phyloP scores from a whole-genome alignment of 2,329 filamentous ascomycete species.

The Bipolaris zeicola region DNA sequence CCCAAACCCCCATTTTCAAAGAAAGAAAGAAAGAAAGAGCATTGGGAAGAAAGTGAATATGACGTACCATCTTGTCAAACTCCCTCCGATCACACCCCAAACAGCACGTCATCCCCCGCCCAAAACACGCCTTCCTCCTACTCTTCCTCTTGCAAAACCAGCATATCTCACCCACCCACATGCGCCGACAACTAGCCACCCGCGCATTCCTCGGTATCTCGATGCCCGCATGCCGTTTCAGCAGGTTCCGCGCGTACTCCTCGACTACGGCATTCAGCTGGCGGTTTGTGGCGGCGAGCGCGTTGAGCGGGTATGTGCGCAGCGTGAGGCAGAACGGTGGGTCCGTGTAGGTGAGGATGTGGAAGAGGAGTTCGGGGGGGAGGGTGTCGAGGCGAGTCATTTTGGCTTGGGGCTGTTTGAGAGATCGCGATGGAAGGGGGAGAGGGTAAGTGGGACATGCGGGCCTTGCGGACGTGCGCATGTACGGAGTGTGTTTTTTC shows the following conservation, averaged over 20 bases:
- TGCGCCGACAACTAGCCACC: slow-evolving; percentile 25
- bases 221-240: slow-evolving; percentile 30
- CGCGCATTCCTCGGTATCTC: slow-evolving; percentile 22
- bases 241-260: slow-evolving; percentile 37
- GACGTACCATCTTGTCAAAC: slow-evolving; percentile 34
- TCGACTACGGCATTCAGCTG: slow-evolving; percentile 34
- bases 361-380: slow-evolving; percentile 37
- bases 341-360: slow-evolving; percentile 31
- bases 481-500: too few relatives aligned
- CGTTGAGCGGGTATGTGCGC: slow-evolving; percentile 27
- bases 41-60: too few relatives aligned
- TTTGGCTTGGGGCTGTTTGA: too few relatives aligned
- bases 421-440: too few relatives aligned
- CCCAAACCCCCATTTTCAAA: neutral
- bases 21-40: neutral
- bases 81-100: slow-evolving; percentile 29
- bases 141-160: slow-evolving; percentile 36
- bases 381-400: slow-evolving; percentile 30
- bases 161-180: slow-evolving; percentile 35
- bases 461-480: too few relatives aligned
- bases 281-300: slow-evolving; percentile 30
- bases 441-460: too few relatives aligned
- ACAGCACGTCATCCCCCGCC: slow-evolving; percentile 33
- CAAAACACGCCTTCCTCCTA: slow-evolving; percentile 32
- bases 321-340: slow-evolving; percentile 12